These are phyloP conservation scores for Geotrichum klebahnii DNA, from an alignment of 1,139 yeast genomes.

Conservation along the genomic window DNA sequence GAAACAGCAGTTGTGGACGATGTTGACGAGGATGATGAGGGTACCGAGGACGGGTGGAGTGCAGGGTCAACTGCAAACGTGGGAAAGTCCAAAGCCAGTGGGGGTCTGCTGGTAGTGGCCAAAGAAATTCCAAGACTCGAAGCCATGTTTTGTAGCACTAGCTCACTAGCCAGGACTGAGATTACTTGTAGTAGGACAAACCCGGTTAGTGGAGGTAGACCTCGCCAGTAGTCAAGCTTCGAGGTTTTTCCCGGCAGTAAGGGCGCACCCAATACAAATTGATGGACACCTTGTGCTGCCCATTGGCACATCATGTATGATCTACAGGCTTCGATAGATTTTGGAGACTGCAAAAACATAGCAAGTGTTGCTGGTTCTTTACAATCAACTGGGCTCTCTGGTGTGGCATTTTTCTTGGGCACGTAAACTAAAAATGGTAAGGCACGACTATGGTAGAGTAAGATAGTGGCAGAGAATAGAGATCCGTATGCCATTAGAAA, in stretches of 20 bases:
- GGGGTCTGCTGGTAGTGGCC: too few species aligned
- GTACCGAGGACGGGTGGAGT: too few species aligned
- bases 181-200: background rate
- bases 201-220: constrained; percentile 7
- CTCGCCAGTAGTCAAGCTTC: background rate
- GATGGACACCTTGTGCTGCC: constrained; percentile 7
- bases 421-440: background rate
- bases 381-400: background rate
- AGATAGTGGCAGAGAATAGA: constrained; percentile 2
- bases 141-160: background rate
- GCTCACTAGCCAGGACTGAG: constrained; percentile 7
- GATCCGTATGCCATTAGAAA: constrained; percentile 10
- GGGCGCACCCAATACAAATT: background rate
- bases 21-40: too few species aligned
- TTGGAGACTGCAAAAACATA: background rate
- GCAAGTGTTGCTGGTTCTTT: background rate
- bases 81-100: constrained; percentile 1
- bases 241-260: background rate
- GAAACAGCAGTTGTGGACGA: too few species aligned
- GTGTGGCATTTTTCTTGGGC: background rate
- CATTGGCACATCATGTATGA: constrained; percentile 10
- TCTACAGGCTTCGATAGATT: background rate
- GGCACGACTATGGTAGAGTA: background rate
- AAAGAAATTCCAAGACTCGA: background rate
- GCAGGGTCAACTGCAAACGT: background rate